Evolutionary conservation across 306 rosid species (phyloP).

Genomic region (Prunus armeniaca): DNA sequence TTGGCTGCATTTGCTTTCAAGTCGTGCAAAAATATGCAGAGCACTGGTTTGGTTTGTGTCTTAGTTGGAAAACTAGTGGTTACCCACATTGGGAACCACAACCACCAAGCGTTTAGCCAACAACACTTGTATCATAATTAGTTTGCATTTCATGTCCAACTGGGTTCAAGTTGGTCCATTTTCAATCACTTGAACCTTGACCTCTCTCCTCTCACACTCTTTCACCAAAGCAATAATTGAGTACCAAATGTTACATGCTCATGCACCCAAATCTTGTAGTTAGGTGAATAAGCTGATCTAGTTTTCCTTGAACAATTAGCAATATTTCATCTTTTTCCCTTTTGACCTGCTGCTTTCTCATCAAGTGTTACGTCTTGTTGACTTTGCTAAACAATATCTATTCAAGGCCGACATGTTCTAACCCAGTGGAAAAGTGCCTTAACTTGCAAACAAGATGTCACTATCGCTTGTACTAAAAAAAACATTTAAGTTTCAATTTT

Average conservation of each 20-base stretch:
- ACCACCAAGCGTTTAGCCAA: neutral
- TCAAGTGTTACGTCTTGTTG: too few relatives aligned
- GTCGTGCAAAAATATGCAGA: neutral
- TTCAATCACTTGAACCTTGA: neutral
- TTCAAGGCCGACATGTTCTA: too few relatives aligned
- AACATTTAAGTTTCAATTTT: too few relatives aligned
- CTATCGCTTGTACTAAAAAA: too few relatives aligned
- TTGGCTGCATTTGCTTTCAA: neutral
- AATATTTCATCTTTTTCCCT: too few relatives aligned
- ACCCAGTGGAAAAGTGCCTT: too few relatives aligned
- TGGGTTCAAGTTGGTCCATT: slow-evolving; percentile 2
- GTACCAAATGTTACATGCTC: neutral
- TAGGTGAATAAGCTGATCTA: neutral
- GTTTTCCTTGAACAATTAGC: neutral
- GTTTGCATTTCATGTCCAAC: neutral
- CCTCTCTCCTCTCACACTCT: neutral
- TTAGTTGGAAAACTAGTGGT: neutral
- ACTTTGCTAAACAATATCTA: too few relatives aligned
- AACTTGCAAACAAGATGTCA: too few relatives aligned
- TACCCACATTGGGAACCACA: slow-evolving; percentile 4
- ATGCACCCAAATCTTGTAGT: neutral
- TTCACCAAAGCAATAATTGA: neutral
- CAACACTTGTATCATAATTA: neutral
- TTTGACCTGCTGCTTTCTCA: too few relatives aligned
- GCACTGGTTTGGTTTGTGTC: neutral